Conservation (phyloP, 345 rosid species). For the Eucalyptus cloeziana region DNA sequence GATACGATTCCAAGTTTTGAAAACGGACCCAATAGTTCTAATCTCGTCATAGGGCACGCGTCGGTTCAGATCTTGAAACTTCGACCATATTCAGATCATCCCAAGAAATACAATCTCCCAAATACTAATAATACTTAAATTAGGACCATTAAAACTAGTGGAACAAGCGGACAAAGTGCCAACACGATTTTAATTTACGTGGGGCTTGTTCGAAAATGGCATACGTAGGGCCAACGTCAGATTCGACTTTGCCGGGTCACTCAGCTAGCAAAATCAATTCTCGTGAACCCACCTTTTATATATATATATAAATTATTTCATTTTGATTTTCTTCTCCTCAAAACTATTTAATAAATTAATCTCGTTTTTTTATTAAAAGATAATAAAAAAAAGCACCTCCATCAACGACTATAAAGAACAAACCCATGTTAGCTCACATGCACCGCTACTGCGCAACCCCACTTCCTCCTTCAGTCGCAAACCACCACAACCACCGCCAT, state of each 20-base stretch:
- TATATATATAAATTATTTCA: too few relatives aligned
- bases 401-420: not conserved
- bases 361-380: not conserved
- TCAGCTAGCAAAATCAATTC: not conserved
- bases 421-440: not conserved
- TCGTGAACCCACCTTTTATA: not conserved
- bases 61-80: not conserved
- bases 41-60: not conserved
- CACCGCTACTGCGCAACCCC: not conserved
- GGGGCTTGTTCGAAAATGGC: not conserved
- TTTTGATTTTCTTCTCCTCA: not conserved
- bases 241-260: not conserved
- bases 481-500: not conserved
- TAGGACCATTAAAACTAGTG: not conserved
- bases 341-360: not conserved
- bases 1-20: accelerated
- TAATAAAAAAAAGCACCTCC: not conserved
- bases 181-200: not conserved
- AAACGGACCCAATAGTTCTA: not conserved
- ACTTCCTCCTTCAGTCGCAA: not conserved
- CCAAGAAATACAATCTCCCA: not conserved
- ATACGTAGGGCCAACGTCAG: not conserved
- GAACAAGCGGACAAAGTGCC: not conserved
- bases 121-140: not conserved
- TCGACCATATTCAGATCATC: not conserved